Evolutionary conservation across 805 yeast species (phyloP), one percentile per base, ranked within the genome.

Genomic region (Schwanniomyces yamadae): DNA sequence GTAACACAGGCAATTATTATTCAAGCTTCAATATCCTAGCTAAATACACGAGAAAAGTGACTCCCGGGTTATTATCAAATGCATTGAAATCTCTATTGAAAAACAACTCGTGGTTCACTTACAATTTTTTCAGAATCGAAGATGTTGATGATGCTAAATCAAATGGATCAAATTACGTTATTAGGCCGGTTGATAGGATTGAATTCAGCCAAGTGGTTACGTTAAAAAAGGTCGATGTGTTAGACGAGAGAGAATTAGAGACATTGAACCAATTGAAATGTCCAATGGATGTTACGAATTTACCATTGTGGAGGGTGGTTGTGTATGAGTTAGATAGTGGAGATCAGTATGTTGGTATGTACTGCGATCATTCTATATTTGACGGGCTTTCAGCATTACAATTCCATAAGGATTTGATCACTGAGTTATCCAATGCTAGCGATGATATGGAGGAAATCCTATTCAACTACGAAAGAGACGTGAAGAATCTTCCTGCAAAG

Each of bases 321-420:
- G 40, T 59, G 15, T 35, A 34, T 26, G 47, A 48, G 31, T 10
- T 21, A 10, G 10, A 10, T 10, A 16, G 6, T 17, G 32, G 16
- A 16, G 26, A 36, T 14, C 18, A 32, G 3, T 46, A 54, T 33
- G 10, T 56, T 4, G 26, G 52, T 9, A 48, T 63, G 22, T 31
- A 31, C 15, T 55, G 54, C 34, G 61, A 62, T 17, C 69, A 57
- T 36, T 17, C 54, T 2, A 36, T 59, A 8, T 52, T 55, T 28
- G 71, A 65, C 42, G 72, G 70, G 3, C 46, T 49, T 6, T 49
- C 64, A 11, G 63, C 61, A 2, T 36, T 41, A 12, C 44, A 44
- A 25, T 59, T 65, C 42, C 65, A 60, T 27, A 34, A 44, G 14
- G 51, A 54, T 15, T 47, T 63, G 23, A 30, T 46, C 10, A 10